Evolutionary conservation across 768 basidiomycete genomes (phyloP).

Genomic region (Kwoniella mangroviensis): DNA sequence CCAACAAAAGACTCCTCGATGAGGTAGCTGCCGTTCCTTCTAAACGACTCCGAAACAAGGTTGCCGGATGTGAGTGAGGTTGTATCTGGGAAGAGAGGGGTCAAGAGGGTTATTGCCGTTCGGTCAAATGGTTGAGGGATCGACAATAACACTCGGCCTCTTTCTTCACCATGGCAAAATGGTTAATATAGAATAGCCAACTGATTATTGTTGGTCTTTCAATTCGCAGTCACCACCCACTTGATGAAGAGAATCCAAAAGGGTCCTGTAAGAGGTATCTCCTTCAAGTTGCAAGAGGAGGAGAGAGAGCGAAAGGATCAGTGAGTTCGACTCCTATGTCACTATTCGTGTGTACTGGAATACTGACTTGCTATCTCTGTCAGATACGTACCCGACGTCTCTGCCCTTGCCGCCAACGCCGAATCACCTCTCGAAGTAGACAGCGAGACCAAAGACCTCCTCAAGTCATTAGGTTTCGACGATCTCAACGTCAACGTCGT

Average conservation of each 20-base stretch:
- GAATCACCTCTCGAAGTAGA: conserved; percentile 80
- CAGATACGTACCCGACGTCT: conserved; percentile 84
- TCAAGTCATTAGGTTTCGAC: conserved; percentile 92
- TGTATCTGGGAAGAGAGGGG: neutral
- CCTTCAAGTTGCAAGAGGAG: conserved; percentile 99
- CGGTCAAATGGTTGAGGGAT: too few species aligned
- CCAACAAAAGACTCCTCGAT: conserved; percentile 94
- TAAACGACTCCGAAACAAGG: conserved; percentile 99
- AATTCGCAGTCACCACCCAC: conserved; percentile 79
- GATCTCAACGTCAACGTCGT: conserved; percentile 77
- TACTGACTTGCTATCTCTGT: neutral
- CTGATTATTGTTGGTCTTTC: neutral
- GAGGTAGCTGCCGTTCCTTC: conserved; percentile 79
- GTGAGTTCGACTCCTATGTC: conserved; percentile 60
- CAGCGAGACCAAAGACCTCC: conserved; percentile 91
- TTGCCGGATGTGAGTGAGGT: conserved; percentile 71
- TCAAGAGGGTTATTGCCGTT: neutral
- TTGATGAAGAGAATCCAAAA: conserved; percentile 99
- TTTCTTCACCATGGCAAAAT: too few species aligned
- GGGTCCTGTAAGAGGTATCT: conserved; percentile 98
- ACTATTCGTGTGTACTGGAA: neutral
- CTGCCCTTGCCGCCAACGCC: conserved; percentile 79
- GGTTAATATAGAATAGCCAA: neutral
- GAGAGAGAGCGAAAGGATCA: conserved; percentile 99
- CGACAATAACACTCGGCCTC: too few species aligned